These are phyloP conservation scores for Aureobasidium sp. DNA, from an alignment of 2,329 filamentous ascomycete species.

Conservation along the genomic window DNA sequence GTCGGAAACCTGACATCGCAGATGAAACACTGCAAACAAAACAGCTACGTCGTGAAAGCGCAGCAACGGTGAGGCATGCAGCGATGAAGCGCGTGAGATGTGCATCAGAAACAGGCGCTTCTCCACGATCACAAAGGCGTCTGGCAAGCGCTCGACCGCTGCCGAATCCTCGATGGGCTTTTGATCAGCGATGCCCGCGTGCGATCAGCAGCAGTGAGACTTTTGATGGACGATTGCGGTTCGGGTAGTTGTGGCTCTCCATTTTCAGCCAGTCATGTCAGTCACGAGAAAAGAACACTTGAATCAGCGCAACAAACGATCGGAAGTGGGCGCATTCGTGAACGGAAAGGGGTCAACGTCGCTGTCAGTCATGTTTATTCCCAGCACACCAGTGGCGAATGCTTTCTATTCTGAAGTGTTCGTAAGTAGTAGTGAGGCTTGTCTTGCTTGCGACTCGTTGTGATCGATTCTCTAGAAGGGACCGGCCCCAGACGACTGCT, in stretches of 20 bases:
- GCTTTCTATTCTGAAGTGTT: background rate
- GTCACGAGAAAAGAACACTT: background rate
- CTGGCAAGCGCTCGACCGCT: background rate
- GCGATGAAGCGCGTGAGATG: background rate
- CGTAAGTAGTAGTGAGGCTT: background rate
- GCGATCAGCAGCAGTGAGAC: constrained; percentile 1
- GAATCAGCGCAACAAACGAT: background rate
- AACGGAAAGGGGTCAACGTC: background rate
- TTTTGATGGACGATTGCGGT: background rate
- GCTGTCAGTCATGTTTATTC: background rate
- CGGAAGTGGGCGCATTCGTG: background rate
- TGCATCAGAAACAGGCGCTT: background rate
- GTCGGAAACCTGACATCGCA: background rate
- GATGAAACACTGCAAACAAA: background rate
- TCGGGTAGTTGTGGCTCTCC: background rate
- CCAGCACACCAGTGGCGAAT: background rate
- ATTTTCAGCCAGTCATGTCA: background rate
- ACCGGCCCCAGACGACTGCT: background rate
- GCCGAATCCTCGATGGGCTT: background rate
- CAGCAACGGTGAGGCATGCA: background rate
- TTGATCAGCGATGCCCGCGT: constrained; percentile 4
- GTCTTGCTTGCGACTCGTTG: background rate
- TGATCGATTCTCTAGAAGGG: background rate
- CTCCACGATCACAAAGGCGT: background rate
- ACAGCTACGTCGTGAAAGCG: background rate